Percentiles rank a stretch among this genome's conserved stretches.
phyloP scores from a whole-genome alignment of 2,329 filamentous ascomycete genomes.

The Scedosporium dehoogii region DNA sequence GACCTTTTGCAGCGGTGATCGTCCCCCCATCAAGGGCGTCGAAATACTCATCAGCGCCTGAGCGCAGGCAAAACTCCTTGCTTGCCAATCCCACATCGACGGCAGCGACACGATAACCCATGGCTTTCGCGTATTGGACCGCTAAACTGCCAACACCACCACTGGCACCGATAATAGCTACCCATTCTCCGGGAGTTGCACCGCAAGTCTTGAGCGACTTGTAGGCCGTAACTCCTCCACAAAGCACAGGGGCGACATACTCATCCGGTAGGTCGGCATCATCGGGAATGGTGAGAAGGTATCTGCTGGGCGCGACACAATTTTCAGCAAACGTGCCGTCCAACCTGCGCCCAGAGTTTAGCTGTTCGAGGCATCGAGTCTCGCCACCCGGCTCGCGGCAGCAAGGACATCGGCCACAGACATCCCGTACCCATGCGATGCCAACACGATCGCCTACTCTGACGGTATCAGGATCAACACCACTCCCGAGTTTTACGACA shows the following conservation, averaged over 20 bases:
- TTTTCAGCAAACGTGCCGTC: conserved; percentile 31
- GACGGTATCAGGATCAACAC: conserved; percentile 17
- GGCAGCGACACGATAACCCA: conserved; percentile 30
- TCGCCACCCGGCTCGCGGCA: conserved; percentile 24
- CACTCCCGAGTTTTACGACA: conserved; percentile 25
- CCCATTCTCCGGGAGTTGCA: conserved; percentile 22
- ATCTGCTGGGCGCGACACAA: conserved; percentile 23
- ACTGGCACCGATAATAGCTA: conserved; percentile 26
- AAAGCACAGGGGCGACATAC: conserved; percentile 28
- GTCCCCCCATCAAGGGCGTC: conserved; percentile 19
- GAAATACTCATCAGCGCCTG: conserved; percentile 27
- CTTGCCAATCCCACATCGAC: conserved; percentile 24
- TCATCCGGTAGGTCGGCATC: conserved; percentile 19
- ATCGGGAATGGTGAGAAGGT: conserved; percentile 19
- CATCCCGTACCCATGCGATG: conserved; percentile 27
- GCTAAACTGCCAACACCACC: conserved; percentile 29
- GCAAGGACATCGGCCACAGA: conserved; percentile 22
- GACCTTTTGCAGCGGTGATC: conserved; percentile 14
- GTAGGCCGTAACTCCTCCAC: conserved; percentile 33
- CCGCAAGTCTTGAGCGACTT: conserved; percentile 25
- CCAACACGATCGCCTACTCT: conserved; percentile 25
- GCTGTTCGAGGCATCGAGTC: conserved; percentile 21
- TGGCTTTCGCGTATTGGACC: conserved; percentile 27
- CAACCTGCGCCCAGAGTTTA: conserved; percentile 21
- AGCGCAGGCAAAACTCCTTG: conserved; percentile 16